A percentile compares a stretch with the other conserved stretches of the same genome.
These are phyloP conservation scores for Dendrostoma leiphaemia DNA, from an alignment of 2,329 filamentous ascomycete species.

Conservation along the genomic window DNA sequence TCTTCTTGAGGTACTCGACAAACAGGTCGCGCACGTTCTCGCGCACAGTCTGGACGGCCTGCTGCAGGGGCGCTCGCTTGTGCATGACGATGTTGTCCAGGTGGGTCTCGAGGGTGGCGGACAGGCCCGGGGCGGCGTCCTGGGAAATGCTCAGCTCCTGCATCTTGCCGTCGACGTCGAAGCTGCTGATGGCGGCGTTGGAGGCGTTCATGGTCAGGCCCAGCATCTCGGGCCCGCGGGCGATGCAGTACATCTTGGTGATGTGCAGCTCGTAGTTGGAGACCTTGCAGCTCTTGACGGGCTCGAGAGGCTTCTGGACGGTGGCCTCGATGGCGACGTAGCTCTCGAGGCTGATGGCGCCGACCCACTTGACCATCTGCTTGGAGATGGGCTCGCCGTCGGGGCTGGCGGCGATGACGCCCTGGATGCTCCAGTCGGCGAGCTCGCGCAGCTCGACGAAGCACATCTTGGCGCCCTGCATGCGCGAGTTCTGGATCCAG, in stretches of 20 bases:
- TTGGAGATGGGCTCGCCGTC: slow-evolving; percentile 66
- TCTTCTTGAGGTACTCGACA: slow-evolving; percentile 65
- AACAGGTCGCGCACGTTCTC: slow-evolving; percentile 37
- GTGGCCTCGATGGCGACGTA: slow-evolving; percentile 78
- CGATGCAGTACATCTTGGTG: slow-evolving; percentile 76
- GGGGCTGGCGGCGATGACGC: slow-evolving; percentile 66
- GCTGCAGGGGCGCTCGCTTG: slow-evolving; percentile 86
- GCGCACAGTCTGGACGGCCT: slow-evolving; percentile 60
- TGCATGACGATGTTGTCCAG: slow-evolving; percentile 92
- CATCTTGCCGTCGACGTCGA: slow-evolving; percentile 53
- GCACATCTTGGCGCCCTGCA: slow-evolving; percentile 86
- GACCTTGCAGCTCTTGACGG: slow-evolving; percentile 84
- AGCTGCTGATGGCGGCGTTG: slow-evolving; percentile 54
- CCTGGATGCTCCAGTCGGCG: slow-evolving; percentile 76
- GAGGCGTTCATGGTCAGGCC: slow-evolving; percentile 57
- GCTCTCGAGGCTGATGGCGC: slow-evolving; percentile 72
- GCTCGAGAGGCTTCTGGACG: slow-evolving; percentile 79
- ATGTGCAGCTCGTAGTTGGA: slow-evolving; percentile 84
- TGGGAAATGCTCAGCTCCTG: slow-evolving; percentile 38
- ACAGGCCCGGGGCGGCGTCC: slow-evolving; percentile 43
- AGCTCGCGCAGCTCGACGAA: slow-evolving; percentile 84
- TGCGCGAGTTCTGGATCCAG: slow-evolving; percentile 82
- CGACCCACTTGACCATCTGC: slow-evolving; percentile 94
- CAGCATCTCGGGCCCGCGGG: slow-evolving; percentile 57
- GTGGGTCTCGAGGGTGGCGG: slow-evolving; percentile 80